A percentile compares a stretch with the other conserved stretches of the same genome.
phyloP scores from a whole-genome alignment of 2,329 filamentous ascomycete genomes.

The Fusarium subglutinans region DNA sequence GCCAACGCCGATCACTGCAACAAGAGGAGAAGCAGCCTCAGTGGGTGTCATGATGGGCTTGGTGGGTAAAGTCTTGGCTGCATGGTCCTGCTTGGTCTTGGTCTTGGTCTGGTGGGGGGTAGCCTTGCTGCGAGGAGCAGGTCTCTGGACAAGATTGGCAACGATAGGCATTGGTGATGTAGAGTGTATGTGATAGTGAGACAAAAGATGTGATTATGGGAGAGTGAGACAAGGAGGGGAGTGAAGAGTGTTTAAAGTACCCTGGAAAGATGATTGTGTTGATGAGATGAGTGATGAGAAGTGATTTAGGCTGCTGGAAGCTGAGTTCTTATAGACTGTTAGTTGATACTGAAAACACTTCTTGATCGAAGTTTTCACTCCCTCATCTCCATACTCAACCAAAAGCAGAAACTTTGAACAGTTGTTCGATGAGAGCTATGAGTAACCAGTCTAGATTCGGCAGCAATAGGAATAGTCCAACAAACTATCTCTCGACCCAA shows the following conservation, averaged over 20 bases:
- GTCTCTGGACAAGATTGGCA: not conserved
- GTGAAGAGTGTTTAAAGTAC: not conserved
- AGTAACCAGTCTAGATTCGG: not conserved
- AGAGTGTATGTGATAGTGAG: not conserved
- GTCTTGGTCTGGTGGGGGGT: not conserved
- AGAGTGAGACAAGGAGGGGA: not conserved
- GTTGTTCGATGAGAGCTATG: not conserved
- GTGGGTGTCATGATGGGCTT: not conserved
- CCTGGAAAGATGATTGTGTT: not conserved
- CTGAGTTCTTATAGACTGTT: slow-evolving; percentile 10
- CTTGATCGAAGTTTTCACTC: not conserved
- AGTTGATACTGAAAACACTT: not conserved
- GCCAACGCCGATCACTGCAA: slow-evolving; percentile 61
- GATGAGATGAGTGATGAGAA: slow-evolving; percentile 14
- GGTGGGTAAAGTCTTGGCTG: not conserved
- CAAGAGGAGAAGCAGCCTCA: slow-evolving; percentile 41
- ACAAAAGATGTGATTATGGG: not conserved
- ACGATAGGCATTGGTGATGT: slow-evolving; percentile 9
- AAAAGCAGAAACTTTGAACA: not conserved
- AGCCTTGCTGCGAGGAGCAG: slow-evolving; percentile 1
- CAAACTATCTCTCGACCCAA: not conserved
- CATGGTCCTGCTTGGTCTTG: not conserved
- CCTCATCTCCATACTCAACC: not conserved
- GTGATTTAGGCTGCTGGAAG: not conserved
- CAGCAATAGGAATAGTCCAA: not conserved